Evolutionary conservation across 1,139 yeast species (phyloP), one percentile per base, ranked within the genome.

Genomic region (Taphrina wiesneri): DNA sequence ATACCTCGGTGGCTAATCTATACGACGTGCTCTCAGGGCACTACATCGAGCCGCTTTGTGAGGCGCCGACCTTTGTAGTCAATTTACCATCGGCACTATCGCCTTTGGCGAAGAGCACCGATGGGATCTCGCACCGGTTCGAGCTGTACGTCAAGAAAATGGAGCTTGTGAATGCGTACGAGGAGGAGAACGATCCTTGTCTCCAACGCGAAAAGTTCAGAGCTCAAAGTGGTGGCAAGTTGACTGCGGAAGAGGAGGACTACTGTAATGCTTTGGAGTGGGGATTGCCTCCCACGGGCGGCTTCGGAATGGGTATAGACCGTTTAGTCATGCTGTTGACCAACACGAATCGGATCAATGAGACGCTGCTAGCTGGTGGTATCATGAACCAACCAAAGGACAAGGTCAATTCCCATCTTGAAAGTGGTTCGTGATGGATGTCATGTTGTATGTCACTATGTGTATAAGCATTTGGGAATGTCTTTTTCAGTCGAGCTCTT

Each of bases 241-340:
- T 85, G 30, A 78, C 88, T 56, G 75, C 87, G 0, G 90, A 96
- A 0, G 99, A 93, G 75, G 80, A 84, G 74, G 80, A 81, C 56
- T 93, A 85, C 73, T 83, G 90, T 1, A 80, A 83, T 53, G 84
- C 87, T 15, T 85, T 95, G 89, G 93, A 90, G 73, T 89, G 87
- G 82, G 98, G 97, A 0, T 82, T 95, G 76, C 97, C 99, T 2
- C 99, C 99, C 0, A 92, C 97, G 1, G 98, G 97, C 0, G 99
- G 99, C 0, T 90, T 97, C 90, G 99, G 99, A 0, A 79, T 96
- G 70, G 99, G 99, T 0, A 81, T 95, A 26, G 99, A 95, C 74
- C 77, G 99, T 63, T 77, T 93, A 43, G 86, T 87, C 54, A 91
- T 93, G 98, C 76, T 90, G 28, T 78, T 92, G 61, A 82, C 87